Evolutionary conservation across 1,284 basidiomycete species (phyloP), one percentile per base, ranked within the genome.

Genomic region (Vanrija sp.): DNA sequence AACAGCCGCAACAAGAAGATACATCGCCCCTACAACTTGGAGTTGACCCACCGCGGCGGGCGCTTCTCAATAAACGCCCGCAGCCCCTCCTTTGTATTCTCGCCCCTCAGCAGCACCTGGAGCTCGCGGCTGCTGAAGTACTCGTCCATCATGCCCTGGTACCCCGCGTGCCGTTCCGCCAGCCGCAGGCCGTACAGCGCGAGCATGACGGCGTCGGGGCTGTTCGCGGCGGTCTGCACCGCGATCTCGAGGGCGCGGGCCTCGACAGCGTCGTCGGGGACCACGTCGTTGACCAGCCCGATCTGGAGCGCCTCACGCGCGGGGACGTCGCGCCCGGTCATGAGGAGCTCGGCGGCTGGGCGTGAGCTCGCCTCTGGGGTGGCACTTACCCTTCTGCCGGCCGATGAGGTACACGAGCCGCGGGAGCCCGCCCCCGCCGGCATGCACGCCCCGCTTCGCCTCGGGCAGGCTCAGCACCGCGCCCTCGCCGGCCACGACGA

Each of bases 381-480:
- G n/a, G n/a, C n/a, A 45, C 55, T 27, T 36, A 57, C 56, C 41
- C 52, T 57, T 57, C 46, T 57, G 56, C 8, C 52, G 41, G 2
- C 56, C 56, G 15, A 57, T 41, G 4, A 57, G 49, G 31, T 48
- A 54, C 5, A 57, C 52, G 0, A 57, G n/a, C 0, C 56, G 49
- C 5, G 56, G 56, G 0, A 57, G 45, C 3, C 56, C 56, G 7
- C 56, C 56, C 1, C 52, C 56, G 14, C 19, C 52, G 2, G 44
- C 37, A 1, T 52, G 27, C 6, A 57, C 56, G 14, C 56, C 46
- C 24, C 56, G 52, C 43, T 57, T 57, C 4, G 52, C 49, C 49
- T 57, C 56, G 4, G 56, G 56, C 1, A 54, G 38, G 22, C 45
- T 45, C 3, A 57, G 49, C 20, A 43, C 35, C 14, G 56, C 51